Evolutionary conservation across 129 eudicot genomes (phyloP).

Genomic region (Helianthus annuus): DNA sequence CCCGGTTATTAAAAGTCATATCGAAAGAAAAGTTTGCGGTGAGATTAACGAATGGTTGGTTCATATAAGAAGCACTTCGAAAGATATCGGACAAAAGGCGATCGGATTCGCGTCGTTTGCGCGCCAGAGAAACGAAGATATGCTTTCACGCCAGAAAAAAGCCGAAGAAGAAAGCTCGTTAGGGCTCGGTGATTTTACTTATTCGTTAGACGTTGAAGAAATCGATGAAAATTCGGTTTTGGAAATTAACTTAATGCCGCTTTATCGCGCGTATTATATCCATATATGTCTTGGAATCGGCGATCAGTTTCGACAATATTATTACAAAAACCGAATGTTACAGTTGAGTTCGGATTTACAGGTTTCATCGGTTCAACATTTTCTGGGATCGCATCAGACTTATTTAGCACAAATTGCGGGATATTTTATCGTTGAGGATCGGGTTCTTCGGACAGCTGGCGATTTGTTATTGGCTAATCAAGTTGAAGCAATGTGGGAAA

Average conservation of each 20-base stretch:
- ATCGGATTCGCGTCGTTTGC: conserved; percentile 76
- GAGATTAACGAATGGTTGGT: conserved; percentile 91
- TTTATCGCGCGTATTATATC: conserved; percentile 85
- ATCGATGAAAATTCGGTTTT: conserved; percentile 63
- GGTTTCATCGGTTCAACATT: conserved; percentile 68
- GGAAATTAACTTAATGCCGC: conserved; percentile 74
- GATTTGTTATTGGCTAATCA: conserved; percentile 63
- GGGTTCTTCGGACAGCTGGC: conserved; percentile 91
- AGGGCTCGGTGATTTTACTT: conserved; percentile 69
- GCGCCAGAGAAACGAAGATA: conserved; percentile 84
- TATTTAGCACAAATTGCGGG: conserved; percentile 81
- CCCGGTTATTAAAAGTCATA: conserved; percentile 68
- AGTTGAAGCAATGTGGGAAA: conserved; percentile 96
- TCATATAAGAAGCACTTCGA: conserved; percentile 66
- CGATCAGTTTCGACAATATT: conserved; percentile 83
- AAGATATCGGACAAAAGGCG: conserved; percentile 88
- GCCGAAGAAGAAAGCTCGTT: conserved; percentile 76
- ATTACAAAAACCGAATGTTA: conserved; percentile 72
- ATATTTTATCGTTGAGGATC: conserved; percentile 92
- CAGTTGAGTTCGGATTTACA: conserved; percentile 89
- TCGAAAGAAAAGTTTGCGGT: conserved; percentile 67
- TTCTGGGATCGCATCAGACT: conserved; percentile 79
- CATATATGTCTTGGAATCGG: conserved; percentile 76
- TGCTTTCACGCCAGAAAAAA: conserved; percentile 79
- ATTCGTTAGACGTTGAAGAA: conserved; percentile 81